Evolutionary conservation across 768 basidiomycete species (phyloP), one percentile per base, ranked within the genome.

Genomic region (Pulveroboletus sp.): DNA sequence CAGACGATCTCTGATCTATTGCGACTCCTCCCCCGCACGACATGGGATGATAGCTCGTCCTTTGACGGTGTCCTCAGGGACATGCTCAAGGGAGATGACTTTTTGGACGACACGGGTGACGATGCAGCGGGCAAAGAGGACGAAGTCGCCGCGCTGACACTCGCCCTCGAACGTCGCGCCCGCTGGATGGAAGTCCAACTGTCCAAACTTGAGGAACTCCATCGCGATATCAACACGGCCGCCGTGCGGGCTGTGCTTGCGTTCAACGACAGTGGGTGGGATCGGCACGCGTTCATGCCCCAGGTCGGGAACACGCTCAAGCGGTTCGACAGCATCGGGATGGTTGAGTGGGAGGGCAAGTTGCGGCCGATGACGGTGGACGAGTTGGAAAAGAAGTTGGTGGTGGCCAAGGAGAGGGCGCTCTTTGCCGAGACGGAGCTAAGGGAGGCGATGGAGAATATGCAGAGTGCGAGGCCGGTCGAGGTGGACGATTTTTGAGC

Each of bases 181-280:
- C 77, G 88, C 36, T 93, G 90, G 89, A 92, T 93, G 87, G 89
- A 93, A 68, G 86, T 90, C 19, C 90, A 92, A 65, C 68, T 93
- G 16, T 88, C 87, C 1, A 92, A 93, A 63, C 73, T 93, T 30
- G 90, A 93, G 66, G 90, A 90, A 60, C 74, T 93, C 29, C 90
- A 93, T 57, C 85, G 87, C 24, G 90, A 93, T 57, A 92, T 93
- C 69, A 93, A 93, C 67, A 88, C 81, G 3, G 90, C 90, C 6
- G 89, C 89, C 5, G 88, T 91, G 23, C 79, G 85, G 23, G 87
- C 88, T 7, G 83, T 91, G 19, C 75, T 92, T 22, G 79, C 85
- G 2, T 86, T 89, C 73, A 92, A 91, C 57, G 89, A 93, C 68
- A 83, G 77, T 52, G 89, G 90, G 20, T 91, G 89, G 89, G 90